These are phyloP conservation scores for Monilinia polystroma DNA, from an alignment of 2,329 filamentous ascomycete genomes.

Conservation along the genomic window DNA sequence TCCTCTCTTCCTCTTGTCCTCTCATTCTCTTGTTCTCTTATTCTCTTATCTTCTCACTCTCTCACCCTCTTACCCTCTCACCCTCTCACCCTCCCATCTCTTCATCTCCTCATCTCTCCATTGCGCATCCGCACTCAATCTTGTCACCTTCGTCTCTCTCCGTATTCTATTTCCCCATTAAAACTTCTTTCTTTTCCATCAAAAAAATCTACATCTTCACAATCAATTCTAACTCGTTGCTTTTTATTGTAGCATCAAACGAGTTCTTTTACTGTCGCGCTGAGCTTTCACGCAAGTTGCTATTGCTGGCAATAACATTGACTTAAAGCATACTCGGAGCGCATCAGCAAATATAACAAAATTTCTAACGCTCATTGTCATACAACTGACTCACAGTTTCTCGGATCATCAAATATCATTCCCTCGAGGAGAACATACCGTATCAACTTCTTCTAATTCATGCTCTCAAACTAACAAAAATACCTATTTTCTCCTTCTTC, in stretches of 20 bases:
- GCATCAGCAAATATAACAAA: neutral
- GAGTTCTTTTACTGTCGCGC: neutral
- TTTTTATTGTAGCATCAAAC: constrained; percentile 15
- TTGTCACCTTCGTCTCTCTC: no score
- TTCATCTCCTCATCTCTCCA: neutral
- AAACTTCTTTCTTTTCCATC: neutral
- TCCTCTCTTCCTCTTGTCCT: no score
- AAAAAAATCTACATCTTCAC: neutral
- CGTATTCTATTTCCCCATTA: neutral
- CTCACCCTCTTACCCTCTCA: neutral
- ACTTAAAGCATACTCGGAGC: no score
- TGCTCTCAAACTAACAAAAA: neutral
- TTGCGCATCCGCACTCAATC: no score
- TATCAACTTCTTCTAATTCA: neutral
- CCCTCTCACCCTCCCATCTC: neutral
- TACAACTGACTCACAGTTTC: neutral
- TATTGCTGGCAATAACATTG: constrained; percentile 7
- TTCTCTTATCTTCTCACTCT: no score
- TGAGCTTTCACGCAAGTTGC: constrained; percentile 8
- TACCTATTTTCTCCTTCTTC: neutral
- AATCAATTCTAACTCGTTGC: constrained; percentile 11
- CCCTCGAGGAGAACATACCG: neutral
- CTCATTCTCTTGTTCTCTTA: neutral
- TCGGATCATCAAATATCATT: neutral
- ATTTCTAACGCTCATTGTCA: neutral